Conservation (phyloP, 1,284 basidiomycete genomes). For the Entoloma clypeatum region DNA sequence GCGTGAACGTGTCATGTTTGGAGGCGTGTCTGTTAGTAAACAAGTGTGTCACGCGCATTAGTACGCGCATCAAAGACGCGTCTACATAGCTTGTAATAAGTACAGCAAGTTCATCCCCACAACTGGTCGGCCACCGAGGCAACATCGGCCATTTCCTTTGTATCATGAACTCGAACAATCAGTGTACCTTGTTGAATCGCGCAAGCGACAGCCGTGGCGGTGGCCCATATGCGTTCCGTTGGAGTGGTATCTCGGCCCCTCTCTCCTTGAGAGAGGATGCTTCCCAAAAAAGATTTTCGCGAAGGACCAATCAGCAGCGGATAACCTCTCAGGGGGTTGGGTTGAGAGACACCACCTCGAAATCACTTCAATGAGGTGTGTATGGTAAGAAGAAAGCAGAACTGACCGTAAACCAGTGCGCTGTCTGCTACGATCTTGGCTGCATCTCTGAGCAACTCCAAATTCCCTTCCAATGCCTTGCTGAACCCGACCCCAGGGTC, state of each 20-base stretch:
- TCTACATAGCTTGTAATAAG: no score
- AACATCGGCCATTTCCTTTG: constrained; percentile 59
- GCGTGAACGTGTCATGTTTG: no score
- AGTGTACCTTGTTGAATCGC: constrained; percentile 74
- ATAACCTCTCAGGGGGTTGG: constrained; percentile 59
- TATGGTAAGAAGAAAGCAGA: neutral
- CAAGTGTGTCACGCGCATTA: no score
- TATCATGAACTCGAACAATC: constrained; percentile 85
- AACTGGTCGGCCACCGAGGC: constrained; percentile 43
- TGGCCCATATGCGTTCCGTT: constrained; percentile 74
- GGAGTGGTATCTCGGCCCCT: constrained; percentile 50
- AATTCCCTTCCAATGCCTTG: constrained; percentile 77
- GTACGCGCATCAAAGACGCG: no score
- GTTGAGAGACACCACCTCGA: constrained; percentile 17
- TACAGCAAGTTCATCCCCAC: constrained; percentile 27
- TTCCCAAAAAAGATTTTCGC: constrained; percentile 80
- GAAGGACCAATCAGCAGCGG: constrained; percentile 80
- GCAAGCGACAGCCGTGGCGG: constrained; percentile 75
- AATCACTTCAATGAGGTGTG: constrained; percentile 1
- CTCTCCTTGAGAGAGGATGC: constrained; percentile 47
- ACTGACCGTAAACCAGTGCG: constrained; percentile 26
- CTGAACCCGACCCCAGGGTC: constrained; percentile 98
- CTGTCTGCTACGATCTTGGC: constrained; percentile 43
- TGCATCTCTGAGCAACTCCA: constrained; percentile 63
- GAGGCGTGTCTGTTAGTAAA: no score